Evolutionary conservation across 108 stramenopile species (phyloP).

Genomic region (Skeletonema marinoi): DNA sequence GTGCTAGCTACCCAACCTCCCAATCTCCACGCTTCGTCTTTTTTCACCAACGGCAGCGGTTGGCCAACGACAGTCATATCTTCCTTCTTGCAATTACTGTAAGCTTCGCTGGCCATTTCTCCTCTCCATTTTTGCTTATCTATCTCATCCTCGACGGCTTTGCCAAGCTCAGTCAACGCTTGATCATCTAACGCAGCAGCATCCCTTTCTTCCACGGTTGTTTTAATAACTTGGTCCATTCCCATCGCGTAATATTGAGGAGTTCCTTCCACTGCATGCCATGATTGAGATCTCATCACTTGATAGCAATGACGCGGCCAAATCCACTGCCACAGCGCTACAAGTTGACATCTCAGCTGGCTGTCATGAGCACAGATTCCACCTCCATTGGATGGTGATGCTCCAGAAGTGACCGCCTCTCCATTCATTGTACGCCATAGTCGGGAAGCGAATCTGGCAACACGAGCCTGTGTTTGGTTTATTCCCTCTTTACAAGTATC

Average conservation of each 20-base stretch:
- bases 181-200: conserved; percentile 65
- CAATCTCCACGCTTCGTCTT: conserved; percentile 75
- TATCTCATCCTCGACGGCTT: conserved; percentile 58
- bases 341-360: conserved; percentile 67
- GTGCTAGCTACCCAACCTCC: conserved; percentile 89
- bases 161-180: conserved; percentile 50
- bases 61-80: conserved; percentile 63
- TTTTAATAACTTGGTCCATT: conserved; percentile 72
- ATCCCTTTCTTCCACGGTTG: conserved; percentile 71
- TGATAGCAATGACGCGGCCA: conserved; percentile 76
- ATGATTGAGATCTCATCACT: conserved; percentile 58
- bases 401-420: conserved; percentile 27
- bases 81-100: conserved; percentile 51
- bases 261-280: conserved; percentile 62
- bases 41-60: conserved; percentile 72
- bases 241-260: conserved; percentile 62
- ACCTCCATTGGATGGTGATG: background rate
- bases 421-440: conserved; percentile 90
- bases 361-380: conserved; percentile 77
- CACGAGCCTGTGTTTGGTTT: conserved; percentile 60
- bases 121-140: conserved; percentile 86
- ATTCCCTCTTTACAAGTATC: conserved; percentile 50
- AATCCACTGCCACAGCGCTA: conserved; percentile 86
- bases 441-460: conserved; percentile 77
- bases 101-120: conserved; percentile 73